A percentile compares a stretch with the other conserved stretches of the same genome.
These are phyloP conservation scores for Phytopythium vexans DNA, from an alignment of 352 stramenopile genomes.

Conservation along the genomic window DNA sequence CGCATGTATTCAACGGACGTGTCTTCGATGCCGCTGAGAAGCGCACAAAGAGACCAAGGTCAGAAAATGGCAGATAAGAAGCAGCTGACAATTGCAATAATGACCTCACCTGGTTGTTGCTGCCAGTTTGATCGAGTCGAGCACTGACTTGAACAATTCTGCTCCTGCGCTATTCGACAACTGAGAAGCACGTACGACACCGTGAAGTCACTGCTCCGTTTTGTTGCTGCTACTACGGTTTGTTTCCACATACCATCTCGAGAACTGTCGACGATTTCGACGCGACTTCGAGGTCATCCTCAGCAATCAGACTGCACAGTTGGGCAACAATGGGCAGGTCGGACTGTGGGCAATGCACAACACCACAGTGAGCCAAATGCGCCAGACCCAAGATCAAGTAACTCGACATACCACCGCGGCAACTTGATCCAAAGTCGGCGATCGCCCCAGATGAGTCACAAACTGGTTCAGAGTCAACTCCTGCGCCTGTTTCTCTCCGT, in stretches of 20 bases:
- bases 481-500: conserved; percentile 56
- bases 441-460: conserved; percentile 50
- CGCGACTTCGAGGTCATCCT: conserved; percentile 72
- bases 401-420: conserved; percentile 38
- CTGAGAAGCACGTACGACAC: conserved; percentile 15
- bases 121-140: conserved; percentile 48
- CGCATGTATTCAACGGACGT: conserved; percentile 78
- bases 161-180: conserved; percentile 36
- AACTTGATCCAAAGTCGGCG: conserved; percentile 48
- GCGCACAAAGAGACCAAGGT: conserved; percentile 4
- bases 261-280: conserved; percentile 58
- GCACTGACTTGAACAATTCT: conserved; percentile 39
- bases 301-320: conserved; percentile 53
- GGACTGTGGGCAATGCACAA: conserved; percentile 18
- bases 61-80: background rate
- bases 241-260: conserved; percentile 33
- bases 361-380: conserved; percentile 5
- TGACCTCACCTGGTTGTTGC: conserved; percentile 39
- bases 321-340: conserved; percentile 46
- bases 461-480: conserved; percentile 73
- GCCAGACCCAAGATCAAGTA: background rate
- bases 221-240: too few relatives aligned
- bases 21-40: conserved; percentile 26
- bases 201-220: too few relatives aligned
- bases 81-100: background rate